Evolutionary conservation across 2,329 filamentous ascomycete genomes (phyloP), one percentile per base, ranked within the genome.

Genomic region (Aspergillus sclerotialis): DNA sequence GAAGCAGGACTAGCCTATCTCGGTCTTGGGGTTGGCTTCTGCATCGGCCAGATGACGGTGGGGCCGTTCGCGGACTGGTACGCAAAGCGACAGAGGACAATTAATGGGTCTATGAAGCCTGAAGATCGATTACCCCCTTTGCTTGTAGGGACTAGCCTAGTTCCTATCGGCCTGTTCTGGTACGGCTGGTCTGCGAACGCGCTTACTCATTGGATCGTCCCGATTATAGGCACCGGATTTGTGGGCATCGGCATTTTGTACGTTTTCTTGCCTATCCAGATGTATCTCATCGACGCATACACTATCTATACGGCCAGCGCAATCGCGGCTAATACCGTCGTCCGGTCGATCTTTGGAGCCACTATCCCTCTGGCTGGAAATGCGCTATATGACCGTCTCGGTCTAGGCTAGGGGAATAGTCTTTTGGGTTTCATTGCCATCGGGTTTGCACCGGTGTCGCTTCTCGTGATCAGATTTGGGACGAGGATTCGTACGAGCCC

Each of bases 211-310:
- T 78, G 73, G 70, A 70, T 78, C 23, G 61, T 75, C 10, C 73
- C 74, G 1, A 75, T 79, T 40, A 63, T 78, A 30, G 76, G 75
- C 5, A 69, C 72, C 7, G 61, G 65, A 3, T 60, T 75, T 8
- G 73, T 76, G 18, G 69, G 72, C 0, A 58, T 66, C 2, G 75
- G 75, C 0, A 67, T 72, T 15, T 75, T 76, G 41, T 44, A 48
- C 3, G 39, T 54, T n/a, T 73, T 75, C 25, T 47, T 59, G 49
- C 72, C 71, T 28, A 68, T 73, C 30, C 72, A 76, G 29, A 76
- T 74, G 13, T 82, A 82, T 45, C 63, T 81, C 8, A 70, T 82
- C 14, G 76, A 80, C 39, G 68, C 66, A 39, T 66, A 67, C 10
- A 58, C 62, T 1, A 62, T 58, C 9, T 47, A 56, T 34, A 66